Base-by-base conservation (phyloP, 2,329 filamentous ascomycete genomes). In the Aspergillus uvarum region DNA sequence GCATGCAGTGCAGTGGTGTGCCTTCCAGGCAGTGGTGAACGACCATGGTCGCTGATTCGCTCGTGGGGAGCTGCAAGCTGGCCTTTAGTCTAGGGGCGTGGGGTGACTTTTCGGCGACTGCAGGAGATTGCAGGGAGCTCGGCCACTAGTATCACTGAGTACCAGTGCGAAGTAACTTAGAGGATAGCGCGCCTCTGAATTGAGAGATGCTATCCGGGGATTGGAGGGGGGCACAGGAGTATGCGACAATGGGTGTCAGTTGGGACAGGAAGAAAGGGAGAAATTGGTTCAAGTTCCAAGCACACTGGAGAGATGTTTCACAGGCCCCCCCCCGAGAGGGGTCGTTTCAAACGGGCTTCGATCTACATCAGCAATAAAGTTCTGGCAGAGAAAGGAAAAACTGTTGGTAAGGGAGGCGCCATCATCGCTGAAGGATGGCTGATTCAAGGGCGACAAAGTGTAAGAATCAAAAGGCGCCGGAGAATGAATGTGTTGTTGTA, bases 41-140 rank as follows among this genome's bases (percentile, higher is more conserved):
- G 24, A n/a, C 19, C 21, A 22, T 26, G 26, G 19, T 16, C 2
- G 42, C 50, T 56, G 38, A 59, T 59, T 62, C 49, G 59, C 52
- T 31, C 38, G 16, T n/a, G 26, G 31, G n/a, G 49, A 56, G 31
- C 53, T 62, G 60, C 58, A 59, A 62, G 47, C 53, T 59, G 60
- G 56, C 52, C 60, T 59, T 35, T 59, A 50, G 57, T 59, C 26
- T 57, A 50, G 57, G 53, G 54, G 31, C 49, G 56, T 55, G 44
- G 56, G 56, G 59, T 26, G 48, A 52, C 48, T 51, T 29, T 29
- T 44, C 49, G 51, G 22, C 32, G 26, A 57, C 51, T 59, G 57
- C 54, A 59, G 60, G 60, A 56, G 58, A 59, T 50, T 59, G 58
- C 52, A 59, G 58, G 51, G 22, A 56, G 52, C 47, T 48, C 59